Conservation (phyloP, 2,329 filamentous ascomycete species). For the Chaetomium strumarium region DNA sequence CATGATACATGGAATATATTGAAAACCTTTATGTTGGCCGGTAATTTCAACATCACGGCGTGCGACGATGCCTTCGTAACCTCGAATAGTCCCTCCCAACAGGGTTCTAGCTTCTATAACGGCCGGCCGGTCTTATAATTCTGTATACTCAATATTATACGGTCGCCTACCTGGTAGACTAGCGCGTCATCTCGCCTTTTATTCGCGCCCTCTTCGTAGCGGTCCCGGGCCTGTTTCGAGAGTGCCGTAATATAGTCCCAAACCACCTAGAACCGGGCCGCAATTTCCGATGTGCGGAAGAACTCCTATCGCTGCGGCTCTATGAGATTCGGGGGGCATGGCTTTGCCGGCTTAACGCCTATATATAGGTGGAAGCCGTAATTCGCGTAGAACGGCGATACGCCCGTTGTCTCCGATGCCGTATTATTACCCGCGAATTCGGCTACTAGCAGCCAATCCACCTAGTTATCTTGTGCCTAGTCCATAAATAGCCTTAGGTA, state of each 20-base stretch:
- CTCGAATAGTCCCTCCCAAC: background rate
- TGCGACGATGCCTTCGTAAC: background rate
- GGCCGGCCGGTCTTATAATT: background rate
- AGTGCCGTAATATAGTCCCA: background rate
- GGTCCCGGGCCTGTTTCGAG: background rate
- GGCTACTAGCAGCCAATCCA: background rate
- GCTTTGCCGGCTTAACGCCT: background rate
- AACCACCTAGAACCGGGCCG: background rate
- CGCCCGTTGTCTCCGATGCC: background rate
- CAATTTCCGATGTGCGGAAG: background rate
- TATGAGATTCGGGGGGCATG: background rate
- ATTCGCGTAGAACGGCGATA: background rate
- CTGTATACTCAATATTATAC: background rate
- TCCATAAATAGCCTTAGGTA: background rate
- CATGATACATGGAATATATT: background rate
- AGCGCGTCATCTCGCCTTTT: background rate
- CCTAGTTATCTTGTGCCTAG: background rate
- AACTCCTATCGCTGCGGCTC: background rate
- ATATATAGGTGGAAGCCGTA: background rate
- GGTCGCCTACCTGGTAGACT: background rate
- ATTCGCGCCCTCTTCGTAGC: background rate
- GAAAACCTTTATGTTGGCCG: background rate
- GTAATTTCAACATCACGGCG: background rate
- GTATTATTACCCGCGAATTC: background rate
- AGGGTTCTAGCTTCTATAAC: background rate